Base-by-base conservation (phyloP, 78 protist genomes). In the Dictyostelium citrinum region DNA sequence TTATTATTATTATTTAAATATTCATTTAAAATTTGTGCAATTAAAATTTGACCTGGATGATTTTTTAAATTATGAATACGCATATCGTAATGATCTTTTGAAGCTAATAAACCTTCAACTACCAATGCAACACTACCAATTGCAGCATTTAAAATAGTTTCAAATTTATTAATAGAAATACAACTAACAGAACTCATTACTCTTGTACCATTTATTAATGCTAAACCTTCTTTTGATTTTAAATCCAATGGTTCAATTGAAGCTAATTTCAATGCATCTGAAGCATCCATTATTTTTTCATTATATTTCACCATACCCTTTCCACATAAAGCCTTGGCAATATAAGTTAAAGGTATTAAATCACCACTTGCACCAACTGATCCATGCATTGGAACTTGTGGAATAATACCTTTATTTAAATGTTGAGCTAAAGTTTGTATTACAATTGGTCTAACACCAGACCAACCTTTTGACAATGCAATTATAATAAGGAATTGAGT, bases 351-450 rank as follows among this genome's bases (percentile, higher is more conserved):
- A n/a, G 82, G 82, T 27, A 76, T 35, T 27, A 76, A 43, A 43
- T 76, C 82, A 24, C 82, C 82, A 76, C 67, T 43, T 12, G 82
- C 82, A 8, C 82, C 82, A 46, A 76, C 82, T 17, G 82, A 76
- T 5, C 82, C 82, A 43, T 76, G 51, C 11, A 22, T 41, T 24
- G 82, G 82, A 1, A 76, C 64, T 27, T 76, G 82, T 3, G 82
- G 82, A 11, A 43, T 76, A 1, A 76, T 76, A 27, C 82, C 82
- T 43, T 24, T 27, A 43, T 76, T 76, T 22, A 76, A 12, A 45
- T 76, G 82, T 11, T 76, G 14, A 0, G 51, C 67, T n/a, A 76
- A 43, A 14, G 14, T 43, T 24, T 8, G 16, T 12, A 76, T 14
- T 11, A 76, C 82, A 16, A 43, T 43, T 11, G 82, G 82, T 76